A percentile compares a stretch with the other conserved stretches of the same genome.
Evolutionary conservation across 129 eudicot genomes (phyloP).

Genomic region (Centrapalus pauciflorus): DNA sequence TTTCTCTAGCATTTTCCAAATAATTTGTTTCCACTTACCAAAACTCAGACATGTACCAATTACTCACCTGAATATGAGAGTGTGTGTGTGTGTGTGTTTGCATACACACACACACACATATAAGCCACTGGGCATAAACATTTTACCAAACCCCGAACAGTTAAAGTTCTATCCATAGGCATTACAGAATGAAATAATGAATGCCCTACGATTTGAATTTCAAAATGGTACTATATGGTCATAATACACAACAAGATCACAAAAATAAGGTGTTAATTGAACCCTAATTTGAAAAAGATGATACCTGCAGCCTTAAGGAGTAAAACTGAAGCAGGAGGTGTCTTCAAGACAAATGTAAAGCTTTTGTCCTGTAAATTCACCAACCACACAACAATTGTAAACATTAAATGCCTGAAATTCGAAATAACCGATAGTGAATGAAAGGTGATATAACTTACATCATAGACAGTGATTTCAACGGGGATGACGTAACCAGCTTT

Average conservation of each 20-base stretch:
- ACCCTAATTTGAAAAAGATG: background rate
- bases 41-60: too few relatives aligned
- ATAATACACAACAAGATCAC: background rate
- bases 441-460: constrained; percentile 37
- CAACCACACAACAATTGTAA: background rate
- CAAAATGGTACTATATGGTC: background rate
- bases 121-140: too few relatives aligned
- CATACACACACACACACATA: too few relatives aligned
- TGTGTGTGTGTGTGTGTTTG: too few relatives aligned
- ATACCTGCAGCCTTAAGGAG: constrained; percentile 97
- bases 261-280: constrained; percentile 1
- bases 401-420: background rate
- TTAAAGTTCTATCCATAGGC: too few relatives aligned
- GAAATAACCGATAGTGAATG: background rate
- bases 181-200: background rate
- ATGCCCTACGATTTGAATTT: too few relatives aligned
- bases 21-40: too few relatives aligned
- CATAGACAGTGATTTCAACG: constrained; percentile 92
- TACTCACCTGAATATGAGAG: too few relatives aligned
- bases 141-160: too few relatives aligned
- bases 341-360: constrained; percentile 90
- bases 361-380: constrained; percentile 67
- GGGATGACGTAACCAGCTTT: constrained; percentile 92
- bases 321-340: constrained; percentile 98
- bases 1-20: too few relatives aligned